Evolutionary conservation across 2,329 filamentous ascomycete genomes (phyloP).

Genomic region (Trichothecium roseum): DNA sequence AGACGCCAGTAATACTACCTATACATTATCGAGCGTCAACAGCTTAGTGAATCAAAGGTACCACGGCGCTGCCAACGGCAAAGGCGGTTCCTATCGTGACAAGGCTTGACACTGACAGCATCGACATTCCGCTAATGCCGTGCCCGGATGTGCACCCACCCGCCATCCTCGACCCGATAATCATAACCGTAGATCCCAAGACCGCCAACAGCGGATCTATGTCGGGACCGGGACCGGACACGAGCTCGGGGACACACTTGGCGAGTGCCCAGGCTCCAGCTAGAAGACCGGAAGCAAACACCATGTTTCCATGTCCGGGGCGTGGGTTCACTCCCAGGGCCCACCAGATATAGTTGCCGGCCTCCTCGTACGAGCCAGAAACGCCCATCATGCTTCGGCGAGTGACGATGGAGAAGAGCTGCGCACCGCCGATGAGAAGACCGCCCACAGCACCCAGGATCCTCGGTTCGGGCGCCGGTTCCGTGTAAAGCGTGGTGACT

Average conservation of each 20-base stretch:
- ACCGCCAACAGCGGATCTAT: conserved; percentile 29
- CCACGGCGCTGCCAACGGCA: conserved; percentile 27
- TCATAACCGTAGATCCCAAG: conserved; percentile 45
- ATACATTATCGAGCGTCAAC: neutral
- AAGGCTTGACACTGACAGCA: conserved; percentile 51
- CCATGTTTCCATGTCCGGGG: conserved; percentile 20
- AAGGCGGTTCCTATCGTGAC: conserved; percentile 51
- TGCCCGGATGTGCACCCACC: conserved; percentile 62
- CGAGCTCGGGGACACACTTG: conserved; percentile 18
- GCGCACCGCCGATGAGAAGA: conserved; percentile 45
- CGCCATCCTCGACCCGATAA: conserved; percentile 49
- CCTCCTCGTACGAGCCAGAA: conserved; percentile 51
- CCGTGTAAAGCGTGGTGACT: conserved; percentile 20
- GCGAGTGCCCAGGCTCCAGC: conserved; percentile 32
- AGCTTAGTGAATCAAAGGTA: neutral
- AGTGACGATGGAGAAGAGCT: conserved; percentile 43
- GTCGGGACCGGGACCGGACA: conserved; percentile 13
- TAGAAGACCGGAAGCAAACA: conserved; percentile 42
- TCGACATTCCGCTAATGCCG: conserved; percentile 56
- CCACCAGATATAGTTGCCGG: conserved; percentile 43
- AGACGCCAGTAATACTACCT: neutral
- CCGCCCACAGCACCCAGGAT: conserved; percentile 43
- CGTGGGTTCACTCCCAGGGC: conserved; percentile 9
- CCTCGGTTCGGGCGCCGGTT: conserved; percentile 16
- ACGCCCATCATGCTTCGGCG: conserved; percentile 47